Evolutionary conservation across 495 filamentous ascomycete species (phyloP), one percentile per base, ranked within the genome.

Genomic region (Penicillium angulare): DNA sequence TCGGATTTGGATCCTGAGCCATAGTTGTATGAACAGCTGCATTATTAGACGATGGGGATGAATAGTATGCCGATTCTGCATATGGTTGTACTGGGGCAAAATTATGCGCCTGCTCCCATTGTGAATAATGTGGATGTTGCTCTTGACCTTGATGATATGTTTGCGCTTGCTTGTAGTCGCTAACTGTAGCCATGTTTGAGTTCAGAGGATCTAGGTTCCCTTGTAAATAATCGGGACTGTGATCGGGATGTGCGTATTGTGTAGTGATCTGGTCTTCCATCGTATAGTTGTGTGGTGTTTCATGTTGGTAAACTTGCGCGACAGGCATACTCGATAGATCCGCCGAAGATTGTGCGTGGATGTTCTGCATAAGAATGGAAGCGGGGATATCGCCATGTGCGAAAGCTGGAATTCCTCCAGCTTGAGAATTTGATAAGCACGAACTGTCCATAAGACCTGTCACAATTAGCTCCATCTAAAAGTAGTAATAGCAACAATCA

Each of bases 401-500:
- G 27, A 56, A 56, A 10, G 43, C 38, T 20, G 50, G 22, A 3
- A 61, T 47, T 23, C 33, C 38, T 34, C 39, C 52, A 41, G n/a
- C n/a, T n/a, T 52, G 59, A 23, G 13, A 53, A 27, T 43, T 26
- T 15, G 52, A 13, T 27, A 50, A 41, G 6, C 33, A 43, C 20
- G 47, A 10, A 31, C 58, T 49, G 20, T 55, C 47, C 20, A 51
- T 20, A 12, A 41, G 13, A 47, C 53, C 56, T 59, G n/a, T 26
- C 21, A 16, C 3, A 17, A 22, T 48, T 21, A 36, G 45, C 32
- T 39, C 5, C 32, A 22, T 47, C 18, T 10, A 23, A 5, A 23
- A 48, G 20, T 10, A 31, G 22, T 1, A 17, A 39, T 29, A 18
- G 21, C 17, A 44, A 7, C 1, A 18, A 10, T 2, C 5, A 44